A percentile compares a stretch with the other conserved stretches of the same genome.
Conservation (phyloP, 805 yeast genomes). For the Ogataea paraovalis region DNA sequence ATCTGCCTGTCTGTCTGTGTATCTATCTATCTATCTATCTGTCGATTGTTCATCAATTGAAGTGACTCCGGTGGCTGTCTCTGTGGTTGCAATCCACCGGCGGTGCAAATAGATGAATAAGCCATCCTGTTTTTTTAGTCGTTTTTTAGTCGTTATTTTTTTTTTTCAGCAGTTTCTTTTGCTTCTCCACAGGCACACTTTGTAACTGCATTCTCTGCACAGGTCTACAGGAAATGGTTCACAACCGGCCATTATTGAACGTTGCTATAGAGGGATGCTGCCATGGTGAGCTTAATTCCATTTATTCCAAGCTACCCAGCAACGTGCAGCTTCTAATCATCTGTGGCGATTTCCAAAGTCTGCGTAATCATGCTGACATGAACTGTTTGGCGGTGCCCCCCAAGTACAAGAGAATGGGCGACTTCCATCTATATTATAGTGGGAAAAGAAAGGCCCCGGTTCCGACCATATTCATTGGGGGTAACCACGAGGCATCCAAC, state of each 20-base stretch:
- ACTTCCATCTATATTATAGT: constrained; percentile 67
- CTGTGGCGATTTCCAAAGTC: constrained; percentile 90
- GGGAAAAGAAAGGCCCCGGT: constrained; percentile 65
- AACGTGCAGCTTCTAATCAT: constrained; percentile 62
- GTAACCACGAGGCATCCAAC: constrained; percentile 90
- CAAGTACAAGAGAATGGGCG: constrained; percentile 73
- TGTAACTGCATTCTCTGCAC: too few relatives aligned
- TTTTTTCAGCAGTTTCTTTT: too few relatives aligned
- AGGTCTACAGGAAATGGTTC: background rate
- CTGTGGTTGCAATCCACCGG: too few relatives aligned
- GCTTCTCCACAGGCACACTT: too few relatives aligned
- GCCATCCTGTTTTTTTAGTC: too few relatives aligned
- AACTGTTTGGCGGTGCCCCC: constrained; percentile 71
- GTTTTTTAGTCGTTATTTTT: too few relatives aligned
- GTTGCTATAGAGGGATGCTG: constrained; percentile 87
- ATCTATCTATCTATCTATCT: too few relatives aligned
- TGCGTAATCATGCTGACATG: constrained; percentile 62
- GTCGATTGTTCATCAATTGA: too few relatives aligned
- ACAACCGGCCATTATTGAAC: constrained; percentile 13
- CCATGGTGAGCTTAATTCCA: constrained; percentile 69
- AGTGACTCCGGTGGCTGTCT: too few relatives aligned
- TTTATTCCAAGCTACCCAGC: constrained; percentile 38
- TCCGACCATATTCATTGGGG: constrained; percentile 82
- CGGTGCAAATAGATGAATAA: too few relatives aligned
- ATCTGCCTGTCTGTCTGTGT: too few relatives aligned